Percentiles rank a stretch among this genome's conserved stretches.
Evolutionary conservation across 208 protist species (phyloP).

Genomic region (Crithidia bombi): DNA sequence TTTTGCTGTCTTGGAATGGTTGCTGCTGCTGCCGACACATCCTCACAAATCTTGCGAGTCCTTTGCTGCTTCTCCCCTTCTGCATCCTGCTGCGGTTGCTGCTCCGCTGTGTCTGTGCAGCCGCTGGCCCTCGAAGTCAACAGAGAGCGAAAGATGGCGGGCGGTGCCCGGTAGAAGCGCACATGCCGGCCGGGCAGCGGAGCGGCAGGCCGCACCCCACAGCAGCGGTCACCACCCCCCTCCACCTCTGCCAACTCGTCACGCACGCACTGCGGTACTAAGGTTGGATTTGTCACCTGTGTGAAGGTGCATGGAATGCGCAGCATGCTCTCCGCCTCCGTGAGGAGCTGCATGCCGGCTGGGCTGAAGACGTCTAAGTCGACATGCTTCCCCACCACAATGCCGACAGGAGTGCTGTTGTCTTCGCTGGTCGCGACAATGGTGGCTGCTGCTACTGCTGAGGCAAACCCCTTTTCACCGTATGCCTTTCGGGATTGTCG

Average conservation of each 20-base stretch:
- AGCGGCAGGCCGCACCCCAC: not conserved
- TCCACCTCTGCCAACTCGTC: constrained; percentile 63
- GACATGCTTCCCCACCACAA: constrained; percentile 25
- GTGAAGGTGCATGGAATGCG: constrained; percentile 74
- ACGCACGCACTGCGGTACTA: constrained; percentile 48
- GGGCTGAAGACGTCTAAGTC: constrained; percentile 33
- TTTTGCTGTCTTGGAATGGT: no score
- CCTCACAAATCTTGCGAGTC: not conserved
- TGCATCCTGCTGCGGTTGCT: not conserved
- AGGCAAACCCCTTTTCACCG: not conserved
- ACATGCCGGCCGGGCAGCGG: constrained; percentile 9
- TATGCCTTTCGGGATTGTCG: not conserved
- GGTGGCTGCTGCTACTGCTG: not conserved
- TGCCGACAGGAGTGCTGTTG: constrained; percentile 16
- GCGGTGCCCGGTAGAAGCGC: constrained; percentile 16
- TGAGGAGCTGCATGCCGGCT: constrained; percentile 32
- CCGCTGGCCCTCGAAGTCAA: not conserved
- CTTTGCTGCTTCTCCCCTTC: not conserved
- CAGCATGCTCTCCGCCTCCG: constrained; percentile 44
- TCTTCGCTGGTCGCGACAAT: not conserved
- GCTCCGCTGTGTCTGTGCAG: not conserved
- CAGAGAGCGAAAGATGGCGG: constrained; percentile 16
- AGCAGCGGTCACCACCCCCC: constrained; percentile 13
- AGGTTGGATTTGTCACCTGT: constrained; percentile 60
- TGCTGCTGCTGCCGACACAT: not conserved